Percentiles rank a stretch among this genome's conserved stretches.
Evolutionary conservation across 1,139 yeast species (phyloP).

Genomic region (Blastobotrys elegans): DNA sequence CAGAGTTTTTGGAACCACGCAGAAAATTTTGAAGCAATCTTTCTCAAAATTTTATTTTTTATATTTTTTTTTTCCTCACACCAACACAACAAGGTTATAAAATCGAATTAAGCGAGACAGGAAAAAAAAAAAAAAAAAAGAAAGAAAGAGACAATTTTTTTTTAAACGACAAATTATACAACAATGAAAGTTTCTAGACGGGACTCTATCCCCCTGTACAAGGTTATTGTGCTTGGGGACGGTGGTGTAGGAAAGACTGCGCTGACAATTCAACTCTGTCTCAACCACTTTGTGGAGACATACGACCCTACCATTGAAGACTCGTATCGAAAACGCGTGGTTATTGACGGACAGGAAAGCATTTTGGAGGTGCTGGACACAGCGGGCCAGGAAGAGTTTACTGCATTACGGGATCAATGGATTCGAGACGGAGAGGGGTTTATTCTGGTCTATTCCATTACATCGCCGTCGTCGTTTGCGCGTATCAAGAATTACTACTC

Average conservation of each 20-base stretch:
- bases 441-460: conserved; percentile 81
- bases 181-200: conserved; percentile 23
- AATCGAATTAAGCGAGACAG: too few species aligned
- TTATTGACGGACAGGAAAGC: conserved; percentile 87
- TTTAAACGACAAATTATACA: too few species aligned
- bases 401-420: conserved; percentile 89
- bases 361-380: conserved; percentile 92
- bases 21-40: too few species aligned
- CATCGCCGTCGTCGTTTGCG: conserved; percentile 79
- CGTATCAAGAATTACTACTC: conserved; percentile 78
- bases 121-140: too few species aligned
- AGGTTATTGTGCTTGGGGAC: conserved; percentile 91
- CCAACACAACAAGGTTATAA: neutral
- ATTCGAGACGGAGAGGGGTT: conserved; percentile 95
- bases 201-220: conserved; percentile 41
- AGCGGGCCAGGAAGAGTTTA: conserved; percentile 97
- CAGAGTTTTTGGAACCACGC: too few species aligned
- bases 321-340: conserved; percentile 86
- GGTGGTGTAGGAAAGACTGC: conserved; percentile 99
- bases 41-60: neutral
- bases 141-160: too few species aligned
- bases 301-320: conserved; percentile 98
- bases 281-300: conserved; percentile 83
- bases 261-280: conserved; percentile 64
- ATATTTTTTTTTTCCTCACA: neutral